Evolutionary conservation across 2,329 filamentous ascomycete genomes (phyloP).

Genomic region (Epichloe gansuensis): DNA sequence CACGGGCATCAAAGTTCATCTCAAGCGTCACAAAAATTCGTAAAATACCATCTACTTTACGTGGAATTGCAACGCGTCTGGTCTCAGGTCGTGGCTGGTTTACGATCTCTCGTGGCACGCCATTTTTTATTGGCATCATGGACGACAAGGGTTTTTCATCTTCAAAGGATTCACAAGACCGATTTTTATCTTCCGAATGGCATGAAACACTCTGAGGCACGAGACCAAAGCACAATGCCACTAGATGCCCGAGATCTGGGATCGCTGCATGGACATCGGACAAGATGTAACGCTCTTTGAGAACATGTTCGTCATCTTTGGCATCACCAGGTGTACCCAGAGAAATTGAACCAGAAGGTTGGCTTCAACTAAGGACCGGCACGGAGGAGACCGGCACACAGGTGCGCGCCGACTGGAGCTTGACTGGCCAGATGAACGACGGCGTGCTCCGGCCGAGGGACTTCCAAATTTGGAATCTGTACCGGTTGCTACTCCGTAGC

Average conservation of each 20-base stretch:
- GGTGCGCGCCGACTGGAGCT: background rate
- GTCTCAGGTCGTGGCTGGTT: background rate
- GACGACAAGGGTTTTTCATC: background rate
- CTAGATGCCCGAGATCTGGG: background rate
- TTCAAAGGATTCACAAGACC: background rate
- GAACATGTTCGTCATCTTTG: background rate
- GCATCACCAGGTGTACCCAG: background rate
- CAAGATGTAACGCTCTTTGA: background rate
- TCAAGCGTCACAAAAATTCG: background rate
- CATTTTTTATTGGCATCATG: background rate
- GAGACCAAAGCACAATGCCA: background rate
- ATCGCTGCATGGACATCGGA: slow-evolving; percentile 1
- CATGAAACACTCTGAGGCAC: too few relatives aligned
- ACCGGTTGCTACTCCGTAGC: too few relatives aligned
- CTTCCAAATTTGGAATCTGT: background rate
- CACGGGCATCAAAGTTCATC: background rate
- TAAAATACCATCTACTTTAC: background rate
- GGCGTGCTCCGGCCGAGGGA: slow-evolving; percentile 1
- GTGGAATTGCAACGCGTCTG: background rate
- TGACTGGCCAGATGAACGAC: background rate
- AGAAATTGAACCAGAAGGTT: too few relatives aligned
- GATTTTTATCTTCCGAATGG: background rate
- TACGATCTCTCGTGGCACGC: background rate
- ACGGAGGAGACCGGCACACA: too few relatives aligned
- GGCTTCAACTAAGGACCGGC: too few relatives aligned